These are phyloP conservation scores for Aspergillus alliaceus DNA, from an alignment of 2,329 filamentous ascomycete species.

Conservation along the genomic window DNA sequence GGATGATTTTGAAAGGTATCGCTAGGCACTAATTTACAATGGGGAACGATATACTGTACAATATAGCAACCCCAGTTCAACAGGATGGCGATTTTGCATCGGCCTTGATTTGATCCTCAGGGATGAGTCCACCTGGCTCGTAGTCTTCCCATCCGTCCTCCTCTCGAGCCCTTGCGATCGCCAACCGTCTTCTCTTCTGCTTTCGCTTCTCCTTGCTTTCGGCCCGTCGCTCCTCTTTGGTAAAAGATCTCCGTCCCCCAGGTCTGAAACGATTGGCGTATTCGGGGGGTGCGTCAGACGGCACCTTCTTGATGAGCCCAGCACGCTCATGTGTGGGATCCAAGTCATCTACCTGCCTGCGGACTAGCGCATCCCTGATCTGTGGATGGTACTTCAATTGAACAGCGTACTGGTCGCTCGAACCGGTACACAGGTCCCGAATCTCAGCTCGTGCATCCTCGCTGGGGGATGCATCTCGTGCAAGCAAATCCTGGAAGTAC, in stretches of 20 bases:
- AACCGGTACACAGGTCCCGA: slow-evolving; percentile 26
- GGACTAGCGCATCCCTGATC: slow-evolving; percentile 16
- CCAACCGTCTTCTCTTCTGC: slow-evolving; percentile 18
- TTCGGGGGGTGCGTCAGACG: neutral
- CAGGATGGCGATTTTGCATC: neutral
- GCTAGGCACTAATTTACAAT: neutral
- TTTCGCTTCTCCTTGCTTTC: slow-evolving; percentile 23
- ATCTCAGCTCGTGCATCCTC: slow-evolving; percentile 28
- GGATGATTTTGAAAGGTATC: neutral
- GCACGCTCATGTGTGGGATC: neutral
- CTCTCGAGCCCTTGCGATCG: slow-evolving; percentile 17
- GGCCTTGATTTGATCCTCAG: slow-evolving; percentile 11
- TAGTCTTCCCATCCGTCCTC: slow-evolving; percentile 25
- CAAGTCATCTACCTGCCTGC: neutral
- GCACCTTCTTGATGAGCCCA: neutral
- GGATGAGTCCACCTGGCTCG: slow-evolving; percentile 17
- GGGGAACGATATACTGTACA: neutral
- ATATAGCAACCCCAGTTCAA: neutral
- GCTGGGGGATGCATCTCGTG: slow-evolving; percentile 29
- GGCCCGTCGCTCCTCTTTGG: slow-evolving; percentile 14
- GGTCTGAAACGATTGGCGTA: neutral
- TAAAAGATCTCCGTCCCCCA: slow-evolving; percentile 2
- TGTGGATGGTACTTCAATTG: slow-evolving; percentile 31
- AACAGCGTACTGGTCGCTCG: slow-evolving; percentile 32
- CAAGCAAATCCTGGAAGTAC: slow-evolving; percentile 39